Evolutionary conservation across 2,329 filamentous ascomycete species (phyloP), one percentile per base, ranked within the genome.

Genomic region (Ophiostoma ulmi): DNA sequence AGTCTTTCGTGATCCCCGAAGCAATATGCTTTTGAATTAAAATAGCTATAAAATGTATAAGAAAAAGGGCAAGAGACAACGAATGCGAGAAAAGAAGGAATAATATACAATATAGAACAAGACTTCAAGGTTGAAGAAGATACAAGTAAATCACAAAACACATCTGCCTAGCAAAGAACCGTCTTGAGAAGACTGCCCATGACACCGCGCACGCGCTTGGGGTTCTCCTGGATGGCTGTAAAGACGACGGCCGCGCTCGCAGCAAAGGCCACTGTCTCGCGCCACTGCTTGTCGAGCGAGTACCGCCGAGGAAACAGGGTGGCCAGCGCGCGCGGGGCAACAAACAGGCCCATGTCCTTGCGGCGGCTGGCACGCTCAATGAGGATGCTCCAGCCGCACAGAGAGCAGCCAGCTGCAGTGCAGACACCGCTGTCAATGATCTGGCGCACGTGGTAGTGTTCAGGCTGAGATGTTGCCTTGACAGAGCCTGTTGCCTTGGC

Each of bases 301-400:
- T 95, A 96, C 58, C 86, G 83, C 72, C 92, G 82, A 7, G 93
- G 92, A 20, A 96, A 80, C 72, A 94, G 78, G 0, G 90, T 92
- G 10, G 90, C 91, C 73, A 92, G 82, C 17, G 92, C 93, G 73
- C 92, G 84, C 0, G 93, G 93, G 26, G 91, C 88, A 63, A 95
- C 92, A 77, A 96, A 96, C 55, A 95, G 83, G 10, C 90, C 87
- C 77, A 96, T 86, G 76, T 96, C 92, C 76, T 90, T 89, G 71
- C 90, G 83, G 73, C 91, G 85, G 65, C 83, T 82, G 5, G 84
- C 76, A 78, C 86, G 83, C 80, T 96, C 93, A 48, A 93, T 80
- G 65, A 96, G 81, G 65, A 95, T 88, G 79, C 91, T 94, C 89
- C 90, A 93, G 2, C 93, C 93, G 77, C 92, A 96, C 61, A 93